These are phyloP conservation scores for Neospermospora avenae DNA, from an alignment of 2,329 filamentous ascomycete genomes.

Conservation along the genomic window DNA sequence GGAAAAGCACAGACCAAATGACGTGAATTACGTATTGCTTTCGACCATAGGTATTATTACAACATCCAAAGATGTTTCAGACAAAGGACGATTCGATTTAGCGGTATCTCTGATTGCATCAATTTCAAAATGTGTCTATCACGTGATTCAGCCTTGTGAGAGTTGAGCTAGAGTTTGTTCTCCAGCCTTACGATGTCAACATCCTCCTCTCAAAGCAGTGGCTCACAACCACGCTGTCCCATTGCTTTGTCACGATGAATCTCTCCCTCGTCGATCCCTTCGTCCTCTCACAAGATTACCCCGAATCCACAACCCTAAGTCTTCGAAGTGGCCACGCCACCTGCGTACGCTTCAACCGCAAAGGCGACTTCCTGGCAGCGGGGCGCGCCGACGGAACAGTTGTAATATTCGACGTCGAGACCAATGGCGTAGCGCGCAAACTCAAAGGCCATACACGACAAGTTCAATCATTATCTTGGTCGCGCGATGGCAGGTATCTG, in stretches of 20 bases:
- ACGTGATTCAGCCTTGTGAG: not conserved
- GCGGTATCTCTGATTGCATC: no score
- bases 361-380: conserved; percentile 90
- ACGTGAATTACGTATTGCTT: no score
- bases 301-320: conserved; percentile 82
- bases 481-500: conserved; percentile 83
- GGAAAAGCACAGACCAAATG: no score
- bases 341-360: conserved; percentile 82
- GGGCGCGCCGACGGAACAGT: conserved; percentile 93
- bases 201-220: not conserved
- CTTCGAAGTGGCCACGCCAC: conserved; percentile 70
- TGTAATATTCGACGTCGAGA: conserved; percentile 95
- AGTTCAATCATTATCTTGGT: conserved; percentile 95
- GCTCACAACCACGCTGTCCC: not conserved
- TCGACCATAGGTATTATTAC: no score
- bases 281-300: conserved; percentile 75
- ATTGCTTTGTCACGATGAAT: conserved; percentile 52
- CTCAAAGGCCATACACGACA: conserved; percentile 89
- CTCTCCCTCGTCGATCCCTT: conserved; percentile 69
- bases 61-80: no score
- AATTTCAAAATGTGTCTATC: not conserved
- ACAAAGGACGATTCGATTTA: no score
- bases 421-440: conserved; percentile 93
- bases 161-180: not conserved
- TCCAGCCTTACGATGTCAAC: not conserved